Evolutionary conservation across 768 basidiomycete species (phyloP).

Genomic region (Chalciporus chontae): DNA sequence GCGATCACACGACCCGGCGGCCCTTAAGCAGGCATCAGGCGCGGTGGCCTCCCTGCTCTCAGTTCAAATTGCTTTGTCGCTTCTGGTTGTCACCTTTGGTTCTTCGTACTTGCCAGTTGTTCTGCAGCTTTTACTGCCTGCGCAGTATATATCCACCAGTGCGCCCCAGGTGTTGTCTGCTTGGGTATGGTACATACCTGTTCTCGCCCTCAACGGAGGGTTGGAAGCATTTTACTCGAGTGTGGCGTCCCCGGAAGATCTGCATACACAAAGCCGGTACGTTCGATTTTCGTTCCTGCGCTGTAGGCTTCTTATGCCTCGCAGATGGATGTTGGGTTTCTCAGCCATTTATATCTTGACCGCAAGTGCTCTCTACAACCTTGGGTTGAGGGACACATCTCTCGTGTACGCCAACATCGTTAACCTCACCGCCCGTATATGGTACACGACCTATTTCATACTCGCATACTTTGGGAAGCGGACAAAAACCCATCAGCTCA

Average conservation of each 20-base stretch:
- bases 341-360: slow-evolving; percentile 63
- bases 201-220: slow-evolving; percentile 86
- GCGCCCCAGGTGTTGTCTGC: slow-evolving; percentile 73
- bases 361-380: slow-evolving; percentile 44
- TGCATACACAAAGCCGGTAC: slow-evolving; percentile 65
- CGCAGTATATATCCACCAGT: slow-evolving; percentile 66
- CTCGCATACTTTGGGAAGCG: slow-evolving; percentile 42
- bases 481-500: slow-evolving; percentile 12
- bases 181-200: slow-evolving; percentile 88
- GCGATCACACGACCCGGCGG: background rate
- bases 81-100: slow-evolving; percentile 72
- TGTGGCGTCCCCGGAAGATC: slow-evolving; percentile 61
- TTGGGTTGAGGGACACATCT: slow-evolving; percentile 58
- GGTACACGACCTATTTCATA: slow-evolving; percentile 54
- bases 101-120: slow-evolving; percentile 71
- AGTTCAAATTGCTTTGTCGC: slow-evolving; percentile 59
- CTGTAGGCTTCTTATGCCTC: slow-evolving; percentile 1
- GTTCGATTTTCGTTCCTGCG: slow-evolving; percentile 12
- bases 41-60: slow-evolving; percentile 61
- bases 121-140: slow-evolving; percentile 67
- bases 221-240: slow-evolving; percentile 89
- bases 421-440: slow-evolving; percentile 60
- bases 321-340: slow-evolving; percentile 75
- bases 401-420: slow-evolving; percentile 75
- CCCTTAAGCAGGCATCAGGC: slow-evolving; percentile 41